phyloP scores from a whole-genome alignment of 441 rosid genomes.

The Populus tomentosa region DNA sequence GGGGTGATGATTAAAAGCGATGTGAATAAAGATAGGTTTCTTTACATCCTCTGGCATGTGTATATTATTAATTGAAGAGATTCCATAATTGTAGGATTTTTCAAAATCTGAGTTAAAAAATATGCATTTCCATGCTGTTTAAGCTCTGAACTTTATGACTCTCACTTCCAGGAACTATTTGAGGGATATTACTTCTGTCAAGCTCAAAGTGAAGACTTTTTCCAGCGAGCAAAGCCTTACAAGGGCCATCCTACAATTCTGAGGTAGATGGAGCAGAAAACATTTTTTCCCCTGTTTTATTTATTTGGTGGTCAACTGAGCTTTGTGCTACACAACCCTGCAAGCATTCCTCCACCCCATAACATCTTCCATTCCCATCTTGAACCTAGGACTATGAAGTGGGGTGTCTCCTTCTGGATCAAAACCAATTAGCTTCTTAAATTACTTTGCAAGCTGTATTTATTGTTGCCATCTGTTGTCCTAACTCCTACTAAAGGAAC shows the following conservation, averaged over 20 bases:
- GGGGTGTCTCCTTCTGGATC: background rate
- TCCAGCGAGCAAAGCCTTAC: conserved; percentile 73
- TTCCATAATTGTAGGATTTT: background rate
- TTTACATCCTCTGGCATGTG: background rate
- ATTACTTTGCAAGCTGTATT: background rate
- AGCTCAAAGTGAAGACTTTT: conserved; percentile 83
- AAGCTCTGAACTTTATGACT: background rate
- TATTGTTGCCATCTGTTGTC: background rate
- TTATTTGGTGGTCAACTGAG: background rate
- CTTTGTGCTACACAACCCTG: background rate
- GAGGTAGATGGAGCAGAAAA: conserved; percentile 35
- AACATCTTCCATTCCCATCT: background rate
- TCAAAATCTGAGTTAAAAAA: background rate
- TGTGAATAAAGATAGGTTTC: background rate
- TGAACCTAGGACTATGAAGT: background rate
- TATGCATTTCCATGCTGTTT: conserved; percentile 6
- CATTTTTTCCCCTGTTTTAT: conserved; percentile 1
- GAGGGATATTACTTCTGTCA: conserved; percentile 98
- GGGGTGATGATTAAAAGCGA: too few species aligned
- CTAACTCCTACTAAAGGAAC: background rate
- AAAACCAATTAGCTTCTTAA: background rate
- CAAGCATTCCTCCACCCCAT: background rate
- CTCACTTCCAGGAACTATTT: conserved; percentile 64
- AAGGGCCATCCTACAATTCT: conserved; percentile 73
- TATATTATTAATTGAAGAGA: background rate